Conservation (phyloP, 2,329 filamentous ascomycete species). For the Neopestalotiopsis sp. region DNA sequence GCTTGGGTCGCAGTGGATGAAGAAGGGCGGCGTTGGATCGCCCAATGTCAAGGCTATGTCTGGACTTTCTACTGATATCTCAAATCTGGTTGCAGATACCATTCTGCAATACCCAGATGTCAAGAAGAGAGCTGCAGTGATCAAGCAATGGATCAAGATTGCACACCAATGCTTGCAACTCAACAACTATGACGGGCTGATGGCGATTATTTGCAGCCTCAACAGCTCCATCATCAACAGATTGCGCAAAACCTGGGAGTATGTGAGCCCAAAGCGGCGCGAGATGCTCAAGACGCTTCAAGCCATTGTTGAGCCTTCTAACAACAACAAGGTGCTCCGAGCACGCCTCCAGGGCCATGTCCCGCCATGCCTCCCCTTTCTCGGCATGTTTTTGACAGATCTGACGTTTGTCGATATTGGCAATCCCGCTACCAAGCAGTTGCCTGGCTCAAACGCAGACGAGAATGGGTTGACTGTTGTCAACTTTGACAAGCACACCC, state of each 20-base stretch:
- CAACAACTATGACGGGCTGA: conserved; percentile 94
- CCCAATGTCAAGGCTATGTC: conserved; percentile 96
- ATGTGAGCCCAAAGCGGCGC: conserved; percentile 83
- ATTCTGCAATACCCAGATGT: conserved; percentile 88
- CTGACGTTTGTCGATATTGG: conserved; percentile 95
- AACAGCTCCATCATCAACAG: conserved; percentile 91
- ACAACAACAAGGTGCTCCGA: conserved; percentile 89
- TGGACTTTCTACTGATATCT: conserved; percentile 86
- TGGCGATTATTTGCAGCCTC: conserved; percentile 95
- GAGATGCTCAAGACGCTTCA: conserved; percentile 79
- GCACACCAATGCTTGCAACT: conserved; percentile 85
- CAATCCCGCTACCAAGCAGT: conserved; percentile 83
- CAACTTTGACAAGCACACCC: conserved; percentile 97
- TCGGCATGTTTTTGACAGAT: conserved; percentile 96
- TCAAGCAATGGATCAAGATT: conserved; percentile 99
- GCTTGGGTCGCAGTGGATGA: conserved; percentile 91
- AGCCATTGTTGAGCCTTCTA: conserved; percentile 84
- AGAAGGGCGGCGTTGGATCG: conserved; percentile 78
- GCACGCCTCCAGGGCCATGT: conserved; percentile 84
- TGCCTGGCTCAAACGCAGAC: conserved; percentile 60
- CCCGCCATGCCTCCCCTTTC: conserved; percentile 91
- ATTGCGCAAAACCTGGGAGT: conserved; percentile 89
- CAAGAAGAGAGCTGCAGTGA: conserved; percentile 87
- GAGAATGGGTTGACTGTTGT: conserved; percentile 80
- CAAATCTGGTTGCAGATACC: conserved; percentile 90